A percentile compares a stretch with the other conserved stretches of the same genome.
Conservation (phyloP, 208 protist genomes). For the Trypanosoma scelopori region DNA sequence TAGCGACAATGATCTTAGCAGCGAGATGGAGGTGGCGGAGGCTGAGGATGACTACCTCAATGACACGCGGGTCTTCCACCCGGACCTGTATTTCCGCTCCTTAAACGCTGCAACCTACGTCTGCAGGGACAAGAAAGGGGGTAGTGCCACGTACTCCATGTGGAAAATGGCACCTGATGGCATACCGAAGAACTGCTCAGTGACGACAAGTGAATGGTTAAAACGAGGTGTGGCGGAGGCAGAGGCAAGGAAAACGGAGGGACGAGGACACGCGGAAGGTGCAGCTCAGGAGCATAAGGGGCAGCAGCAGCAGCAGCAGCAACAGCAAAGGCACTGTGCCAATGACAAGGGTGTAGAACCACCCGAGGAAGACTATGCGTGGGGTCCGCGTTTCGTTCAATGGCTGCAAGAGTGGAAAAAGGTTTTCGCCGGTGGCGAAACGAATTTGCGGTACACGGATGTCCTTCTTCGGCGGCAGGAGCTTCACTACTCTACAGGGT, state of each 20-base stretch:
- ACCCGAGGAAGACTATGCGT: too few relatives aligned
- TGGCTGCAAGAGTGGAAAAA: conserved; percentile 11
- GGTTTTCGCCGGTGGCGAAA: not conserved
- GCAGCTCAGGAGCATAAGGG: too few relatives aligned
- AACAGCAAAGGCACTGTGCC: too few relatives aligned
- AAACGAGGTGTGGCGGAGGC: not conserved
- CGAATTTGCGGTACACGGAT: conserved; percentile 14
- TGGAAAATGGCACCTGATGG: too few relatives aligned
- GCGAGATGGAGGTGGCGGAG: not conserved
- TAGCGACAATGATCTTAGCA: not conserved
- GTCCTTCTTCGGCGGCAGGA: conserved; percentile 9
- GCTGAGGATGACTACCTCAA: conserved; percentile 27
- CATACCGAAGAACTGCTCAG: not conserved
- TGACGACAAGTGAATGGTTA: not conserved
- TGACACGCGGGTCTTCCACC: conserved; percentile 15
- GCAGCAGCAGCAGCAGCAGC: too few relatives aligned
- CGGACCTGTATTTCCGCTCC: conserved; percentile 7
- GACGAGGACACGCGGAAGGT: too few relatives aligned
- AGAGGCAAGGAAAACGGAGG: too few relatives aligned
- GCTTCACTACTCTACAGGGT: not conserved
- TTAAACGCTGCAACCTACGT: conserved; percentile 5
- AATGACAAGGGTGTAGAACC: too few relatives aligned
- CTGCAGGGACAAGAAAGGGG: not conserved
- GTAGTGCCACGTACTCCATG: too few relatives aligned
- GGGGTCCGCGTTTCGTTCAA: not conserved